These are phyloP conservation scores for Aspergillus udagawae DNA, from an alignment of 2,329 filamentous ascomycete species.

Conservation along the genomic window DNA sequence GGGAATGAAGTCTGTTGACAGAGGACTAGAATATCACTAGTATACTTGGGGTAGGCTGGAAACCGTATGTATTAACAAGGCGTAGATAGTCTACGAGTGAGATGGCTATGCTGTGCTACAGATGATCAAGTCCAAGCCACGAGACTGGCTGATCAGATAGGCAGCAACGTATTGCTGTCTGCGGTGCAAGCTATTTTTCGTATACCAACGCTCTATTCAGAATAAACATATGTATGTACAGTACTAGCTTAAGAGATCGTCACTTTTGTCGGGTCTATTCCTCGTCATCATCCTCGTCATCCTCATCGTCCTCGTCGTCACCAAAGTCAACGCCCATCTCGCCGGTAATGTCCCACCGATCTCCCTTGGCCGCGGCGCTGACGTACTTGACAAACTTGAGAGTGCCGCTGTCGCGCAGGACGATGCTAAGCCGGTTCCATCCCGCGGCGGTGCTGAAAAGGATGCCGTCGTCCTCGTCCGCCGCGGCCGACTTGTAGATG, in stretches of 20 bases:
- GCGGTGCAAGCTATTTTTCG: not conserved
- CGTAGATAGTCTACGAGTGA: not conserved
- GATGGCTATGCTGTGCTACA: not conserved
- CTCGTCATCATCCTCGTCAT: slow-evolving; percentile 17
- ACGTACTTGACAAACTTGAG: slow-evolving; percentile 97
- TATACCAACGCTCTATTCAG: not conserved
- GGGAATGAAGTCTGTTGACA: not conserved
- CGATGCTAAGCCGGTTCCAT: slow-evolving; percentile 92
- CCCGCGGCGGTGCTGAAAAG: slow-evolving; percentile 64
- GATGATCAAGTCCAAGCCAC: not conserved
- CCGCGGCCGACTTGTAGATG: slow-evolving; percentile 68
- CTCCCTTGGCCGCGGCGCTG: slow-evolving; percentile 73
- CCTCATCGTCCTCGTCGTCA: slow-evolving; percentile 42
- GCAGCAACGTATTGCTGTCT: not conserved
- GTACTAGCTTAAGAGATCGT: slow-evolving; percentile 2
- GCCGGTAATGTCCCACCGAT: slow-evolving; percentile 86
- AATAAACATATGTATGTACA: slow-evolving; percentile 1
- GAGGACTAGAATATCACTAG: not conserved
- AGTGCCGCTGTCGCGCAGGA: slow-evolving; percentile 79
- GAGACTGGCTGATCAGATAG: not conserved
- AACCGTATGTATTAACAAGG: not conserved
- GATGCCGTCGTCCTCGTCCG: slow-evolving; percentile 70
- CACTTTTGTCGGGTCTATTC: slow-evolving; percentile 2
- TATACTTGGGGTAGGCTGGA: not conserved
- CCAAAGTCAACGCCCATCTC: slow-evolving; percentile 67